Evolutionary conservation across 495 filamentous ascomycete species (phyloP), one percentile per base, ranked within the genome.

Genomic region (Aspergillus diversus): DNA sequence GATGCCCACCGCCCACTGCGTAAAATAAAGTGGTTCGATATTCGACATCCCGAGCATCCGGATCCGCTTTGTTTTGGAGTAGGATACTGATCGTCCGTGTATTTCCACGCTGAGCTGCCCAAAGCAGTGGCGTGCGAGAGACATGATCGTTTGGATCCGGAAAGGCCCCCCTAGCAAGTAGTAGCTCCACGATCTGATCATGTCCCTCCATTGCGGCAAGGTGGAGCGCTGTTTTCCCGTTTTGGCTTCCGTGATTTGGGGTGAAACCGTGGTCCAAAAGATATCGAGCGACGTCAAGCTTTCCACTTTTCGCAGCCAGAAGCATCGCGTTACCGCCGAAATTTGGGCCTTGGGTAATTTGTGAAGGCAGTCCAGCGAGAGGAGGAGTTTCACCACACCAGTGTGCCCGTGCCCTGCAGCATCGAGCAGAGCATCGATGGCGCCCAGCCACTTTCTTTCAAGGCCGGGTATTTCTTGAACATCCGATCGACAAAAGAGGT

Each of bases 21-120:
- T 52, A 52, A 33, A 52, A 52, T 32, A 52, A 13, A 52, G 50
- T 17, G 17, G 50, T 52, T 5, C 50, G 50, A 52, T 13, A 12
- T 5, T 52, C 2, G 4, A 5, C 15, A 12, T 52, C 50, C 7
- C 7, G 8, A 33, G 16, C 21, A 11, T 52, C 50, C 12, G 33
- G 9, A 5, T 52, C 17, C 15, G 17, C n/a, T n/a, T n/a, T n/a
- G n/a, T n/a, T n/a, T n/a, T n/a, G n/a, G 16, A 39, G 35, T 39
- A 39, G 35, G 6, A 39, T 6, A 6, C 35, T 6, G 12, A 39
- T 39, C 35, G 35, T n/a, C 35, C 35, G 35, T 39, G 6, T 39
- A 6, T 6, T 12, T 39, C 35, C 6, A 39, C 6, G 35, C 35
- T 39, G 35, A 6, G 12, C 35, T 12, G 35, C 35, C 6, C 12